Evolutionary conservation across 177 flowering plant species (phyloP), one percentile per base, ranked within the genome.

Genomic region (Vitis hybrid): DNA sequence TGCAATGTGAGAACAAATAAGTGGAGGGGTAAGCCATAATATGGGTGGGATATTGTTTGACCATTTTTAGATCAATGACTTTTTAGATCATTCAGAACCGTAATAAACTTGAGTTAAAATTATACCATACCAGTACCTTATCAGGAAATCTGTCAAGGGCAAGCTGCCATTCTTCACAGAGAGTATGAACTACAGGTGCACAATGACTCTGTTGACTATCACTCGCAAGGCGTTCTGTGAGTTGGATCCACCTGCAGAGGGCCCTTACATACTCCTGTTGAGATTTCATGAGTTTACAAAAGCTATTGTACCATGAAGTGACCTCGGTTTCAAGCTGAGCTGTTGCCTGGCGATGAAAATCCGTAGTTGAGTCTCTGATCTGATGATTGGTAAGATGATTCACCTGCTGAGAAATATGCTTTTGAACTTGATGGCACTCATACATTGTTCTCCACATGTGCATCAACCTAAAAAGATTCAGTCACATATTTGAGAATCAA

Each of bases 361-460:
- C 90, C 2, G 91, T 71, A 55, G 85, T 84, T 4, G 89, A 85
- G 18, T 90, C 95, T n/a, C 68, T 62, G 68, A 61, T 79, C 55
- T 75, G 84, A 63, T 77, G 72, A 75, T 83, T 75, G 1, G 53
- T 65, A 35, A 91, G 80, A 74, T 80, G 76, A 78, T 75, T 83
- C 77, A 93, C 52, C 77, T 86, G 91, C 84, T 80, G 88, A 17
- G 91, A 83, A 14, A 93, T 80, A 71, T 83, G 84, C 68, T 79
- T 79, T 69, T 93, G 98, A 76, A 77, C 84, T 75, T 86, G 88
- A 82, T 91, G 98, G 35, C 92, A 85, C 48, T 89, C 85, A 41
- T 79, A 81, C 95, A 93, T 93, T 64, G 82, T 88, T 79, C 76
- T 84, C 98, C 98, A 93, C 93, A 91, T 87, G 60, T 77, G 85